Evolutionary conservation across 108 stramenopile genomes (phyloP).

Genomic region (Licmophora abbreviata): DNA sequence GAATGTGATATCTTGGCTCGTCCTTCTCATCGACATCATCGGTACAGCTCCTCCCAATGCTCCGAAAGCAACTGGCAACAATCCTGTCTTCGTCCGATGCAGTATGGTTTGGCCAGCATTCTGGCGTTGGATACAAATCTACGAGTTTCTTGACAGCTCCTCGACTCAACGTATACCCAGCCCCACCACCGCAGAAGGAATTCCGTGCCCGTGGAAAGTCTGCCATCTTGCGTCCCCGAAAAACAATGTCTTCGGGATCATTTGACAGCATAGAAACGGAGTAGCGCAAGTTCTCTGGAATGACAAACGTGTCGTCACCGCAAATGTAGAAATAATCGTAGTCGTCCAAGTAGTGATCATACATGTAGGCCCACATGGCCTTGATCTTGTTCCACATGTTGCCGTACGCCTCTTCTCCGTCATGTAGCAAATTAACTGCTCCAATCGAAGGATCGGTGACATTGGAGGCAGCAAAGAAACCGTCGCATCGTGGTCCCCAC

Average conservation of each 20-base stretch:
- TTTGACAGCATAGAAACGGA: conserved; percentile 37
- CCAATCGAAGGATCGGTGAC: conserved; percentile 31
- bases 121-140: no score
- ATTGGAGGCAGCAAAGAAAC: conserved; percentile 81
- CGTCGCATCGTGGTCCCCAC: conserved; percentile 75
- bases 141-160: conserved; percentile 31
- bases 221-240: conserved; percentile 31
- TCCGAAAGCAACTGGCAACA: no score
- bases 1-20: no score
- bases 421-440: conserved; percentile 43
- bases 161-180: conserved; percentile 79
- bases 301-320: conserved; percentile 89
- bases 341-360: conserved; percentile 71
- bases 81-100: no score
- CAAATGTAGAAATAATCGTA: conserved; percentile 90
- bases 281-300: conserved; percentile 80
- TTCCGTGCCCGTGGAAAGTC: conserved; percentile 14
- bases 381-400: conserved; percentile 77
- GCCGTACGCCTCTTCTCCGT: conserved; percentile 50
- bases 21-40: no score
- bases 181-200: conserved; percentile 85
- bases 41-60: no score
- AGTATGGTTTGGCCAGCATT: no score
- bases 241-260: conserved; percentile 41
- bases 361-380: conserved; percentile 81